phyloP scores from a whole-genome alignment of 495 filamentous ascomycete genomes.

The Neurospora tetraspora region DNA sequence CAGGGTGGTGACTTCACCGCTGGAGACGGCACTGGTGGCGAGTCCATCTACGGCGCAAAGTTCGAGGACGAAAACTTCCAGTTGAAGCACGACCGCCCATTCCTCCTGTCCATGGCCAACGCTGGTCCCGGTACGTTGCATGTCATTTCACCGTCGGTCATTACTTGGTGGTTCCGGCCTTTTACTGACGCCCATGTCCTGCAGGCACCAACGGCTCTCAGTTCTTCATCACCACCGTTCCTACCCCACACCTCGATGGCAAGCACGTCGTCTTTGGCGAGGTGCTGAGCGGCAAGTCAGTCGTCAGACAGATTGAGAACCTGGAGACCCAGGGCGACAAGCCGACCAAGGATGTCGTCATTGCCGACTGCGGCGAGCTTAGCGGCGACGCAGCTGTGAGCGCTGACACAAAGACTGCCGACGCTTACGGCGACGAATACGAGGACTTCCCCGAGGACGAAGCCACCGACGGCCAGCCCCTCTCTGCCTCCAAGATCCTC shows the following conservation, averaged over 20 bases:
- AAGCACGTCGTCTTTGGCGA: conserved; percentile 99
- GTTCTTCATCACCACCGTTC: conserved; percentile 95
- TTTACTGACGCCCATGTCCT: background rate
- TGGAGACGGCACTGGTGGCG: conserved; percentile 88
- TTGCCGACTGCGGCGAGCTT: conserved; percentile 81
- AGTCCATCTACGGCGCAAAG: conserved; percentile 96
- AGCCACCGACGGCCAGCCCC: conserved; percentile 33
- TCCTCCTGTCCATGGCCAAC: conserved; percentile 96
- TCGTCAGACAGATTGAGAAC: conserved; percentile 87
- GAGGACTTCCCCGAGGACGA: conserved; percentile 93
- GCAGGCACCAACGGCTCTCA: conserved; percentile 86
- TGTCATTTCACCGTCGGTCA: background rate
- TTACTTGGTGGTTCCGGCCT: conserved; percentile 2
- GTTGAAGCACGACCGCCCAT: conserved; percentile 86
- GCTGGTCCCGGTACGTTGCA: conserved; percentile 73
- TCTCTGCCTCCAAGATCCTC: conserved; percentile 55
- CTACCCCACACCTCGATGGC: conserved; percentile 85
- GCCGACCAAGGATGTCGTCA: conserved; percentile 60
- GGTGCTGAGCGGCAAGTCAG: conserved; percentile 83
- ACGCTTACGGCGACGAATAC: conserved; percentile 81
- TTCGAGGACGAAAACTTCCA: conserved; percentile 97
- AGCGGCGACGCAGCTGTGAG: conserved; percentile 53
- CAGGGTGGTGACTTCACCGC: conserved; percentile 98
- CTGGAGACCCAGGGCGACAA: conserved; percentile 73
- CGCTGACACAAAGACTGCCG: conserved; percentile 52